Base-by-base conservation (phyloP, 1,139 yeast genomes). In the Magnusiomyces tetraspermus region DNA sequence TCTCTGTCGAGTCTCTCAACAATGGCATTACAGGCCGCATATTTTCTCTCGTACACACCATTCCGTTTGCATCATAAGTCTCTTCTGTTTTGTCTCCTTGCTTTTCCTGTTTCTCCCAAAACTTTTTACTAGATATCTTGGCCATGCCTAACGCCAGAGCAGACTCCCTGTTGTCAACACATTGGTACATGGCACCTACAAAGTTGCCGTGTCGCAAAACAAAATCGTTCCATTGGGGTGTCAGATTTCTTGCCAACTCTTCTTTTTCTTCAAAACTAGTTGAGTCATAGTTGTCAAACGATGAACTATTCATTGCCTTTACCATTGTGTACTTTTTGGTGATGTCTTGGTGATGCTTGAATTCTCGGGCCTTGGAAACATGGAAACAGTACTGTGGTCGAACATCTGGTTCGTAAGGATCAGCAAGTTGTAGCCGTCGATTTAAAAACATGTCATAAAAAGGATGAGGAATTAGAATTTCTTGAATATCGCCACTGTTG, bases 351-450 rank as follows among this genome's bases (percentile, higher is more conserved):
- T 38, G 10, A 23, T 38, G 15, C 19, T 38, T 38, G 31, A 45
- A 45, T 24, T 19, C 19, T 30, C 24, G 40, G 21, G 48, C 48
- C n/a, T 45, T 45, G 13, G 48, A 38, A 6, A 33, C 22, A 31
- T 45, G 48, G 31, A 45, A 45, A 28, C 48, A 45, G 38, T 45
- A 45, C n/a, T 45, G 48, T 8, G 22, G 28, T 19, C 48, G 37
- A 2, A 45, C 48, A 6, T 45, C 48, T n/a, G 48, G 48, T 31
- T 45, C 48, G 24, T 17, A n/a, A 10, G 28, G 38, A 19, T 45
- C 26, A 31, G 24, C 21, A 30, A 45, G 15, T 23, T 31, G 38
- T 31, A 33, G 22, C 17, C 48, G 17, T 13, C 24, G 11, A 17
- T 45, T 45, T 4, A 45, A 33, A 30, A 45, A 45, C 48, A 45